Conservation (phyloP, 1,284 basidiomycete genomes). For the Ustilago vetiveriae region DNA sequence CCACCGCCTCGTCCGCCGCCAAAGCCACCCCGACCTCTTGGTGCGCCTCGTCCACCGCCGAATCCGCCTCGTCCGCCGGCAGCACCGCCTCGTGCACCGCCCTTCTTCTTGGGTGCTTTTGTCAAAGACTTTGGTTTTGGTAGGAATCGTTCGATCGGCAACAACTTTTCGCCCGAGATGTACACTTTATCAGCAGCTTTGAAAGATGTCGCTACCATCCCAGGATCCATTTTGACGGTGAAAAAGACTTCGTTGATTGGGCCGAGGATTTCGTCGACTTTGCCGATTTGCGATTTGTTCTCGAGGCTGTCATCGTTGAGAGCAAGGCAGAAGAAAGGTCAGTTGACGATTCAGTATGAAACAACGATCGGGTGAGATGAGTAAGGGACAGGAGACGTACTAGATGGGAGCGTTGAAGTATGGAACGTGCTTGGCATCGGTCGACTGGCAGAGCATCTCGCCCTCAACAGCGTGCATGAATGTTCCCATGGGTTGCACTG, state of each 20-base stretch:
- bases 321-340: not conserved
- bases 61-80: constrained; percentile 26
- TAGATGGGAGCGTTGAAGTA: constrained; percentile 99
- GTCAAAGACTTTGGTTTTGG: constrained; percentile 84
- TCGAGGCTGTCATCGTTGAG: constrained; percentile 72
- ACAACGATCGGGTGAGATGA: not conserved
- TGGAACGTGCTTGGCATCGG: constrained; percentile 76
- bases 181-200: constrained; percentile 98
- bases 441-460: constrained; percentile 94
- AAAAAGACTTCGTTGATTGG: constrained; percentile 99
- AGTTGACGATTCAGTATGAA: constrained; percentile 3
- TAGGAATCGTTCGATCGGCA: constrained; percentile 95
- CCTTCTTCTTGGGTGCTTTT: constrained; percentile 55
- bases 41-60: constrained; percentile 54
- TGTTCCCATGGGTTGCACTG: constrained; percentile 64
- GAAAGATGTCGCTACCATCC: constrained; percentile 94
- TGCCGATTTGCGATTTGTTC: constrained; percentile 95
- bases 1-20: constrained; percentile 47
- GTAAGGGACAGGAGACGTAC: constrained; percentile 29
- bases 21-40: constrained; percentile 61
- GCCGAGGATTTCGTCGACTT: constrained; percentile 94
- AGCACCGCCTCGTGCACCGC: constrained; percentile 46
- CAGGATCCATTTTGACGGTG: constrained; percentile 95
- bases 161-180: constrained; percentile 92
- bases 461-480: constrained; percentile 85